Evolutionary conservation across 768 basidiomycete species (phyloP), one percentile per base, ranked within the genome.

Genomic region (Podaxis carcinomalis): DNA sequence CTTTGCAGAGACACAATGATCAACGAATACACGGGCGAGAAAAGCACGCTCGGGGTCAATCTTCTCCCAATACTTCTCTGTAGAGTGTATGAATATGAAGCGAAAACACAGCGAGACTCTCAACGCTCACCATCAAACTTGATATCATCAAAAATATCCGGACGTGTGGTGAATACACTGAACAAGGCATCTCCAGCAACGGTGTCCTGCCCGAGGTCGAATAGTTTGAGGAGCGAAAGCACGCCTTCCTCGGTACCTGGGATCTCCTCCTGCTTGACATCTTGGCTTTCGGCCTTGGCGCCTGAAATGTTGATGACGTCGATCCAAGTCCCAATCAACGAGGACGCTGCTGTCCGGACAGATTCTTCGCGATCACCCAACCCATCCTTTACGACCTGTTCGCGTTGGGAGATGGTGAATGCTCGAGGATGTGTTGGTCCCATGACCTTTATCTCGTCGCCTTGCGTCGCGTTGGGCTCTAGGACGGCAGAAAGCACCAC

Each of bases 281-380:
- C 70, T 58, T 67, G 49, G 23, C 4, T 9, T 71, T 79, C 78
- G 6, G 66, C 49, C 60, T 79, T 78, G 1, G 68, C 21, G 5
- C 27, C 35, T 14, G 50, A 23, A 10, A 44, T 23, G 19, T 78
- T 77, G 7, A 85, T 78, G 32, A 78, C 75, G 47, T 92, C 86
- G 5, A 92, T 79, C 96, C 96, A 98, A 5, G 75, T 78, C 0
- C 80, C 84, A 14, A 98, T 73, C 50, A 97, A 81, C 1, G 80
- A 80, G 1, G 81, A 86, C 0, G 94, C 88, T 0, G 92, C 92
- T 16, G 80, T 74, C 32, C 87, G 80, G 2, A 98, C 93, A 1
- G 74, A 70, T 0, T 80, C 76, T 61, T 97, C 93, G 27, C 96
- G 83, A 73, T 98, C 96, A 0, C 91, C 88, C 2, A 98, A 78